These are phyloP conservation scores for Acacia pycnantha DNA, from an alignment of 331 rosid species.

Conservation along the genomic window DNA sequence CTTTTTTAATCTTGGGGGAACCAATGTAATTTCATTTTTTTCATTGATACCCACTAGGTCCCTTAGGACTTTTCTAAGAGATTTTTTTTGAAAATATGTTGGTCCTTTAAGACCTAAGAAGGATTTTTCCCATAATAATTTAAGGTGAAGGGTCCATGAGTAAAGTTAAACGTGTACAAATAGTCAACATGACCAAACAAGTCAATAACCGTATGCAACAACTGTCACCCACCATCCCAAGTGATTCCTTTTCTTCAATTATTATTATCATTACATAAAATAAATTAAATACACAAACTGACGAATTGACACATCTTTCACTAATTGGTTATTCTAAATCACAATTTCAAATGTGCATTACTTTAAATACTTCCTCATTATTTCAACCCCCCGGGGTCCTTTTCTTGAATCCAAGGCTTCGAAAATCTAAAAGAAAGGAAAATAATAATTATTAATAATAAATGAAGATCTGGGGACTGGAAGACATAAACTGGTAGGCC, in stretches of 20 bases:
- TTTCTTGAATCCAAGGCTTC: neutral
- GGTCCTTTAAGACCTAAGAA: too few species aligned
- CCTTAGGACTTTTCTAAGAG: too few species aligned
- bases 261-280: neutral
- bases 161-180: too few species aligned
- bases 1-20: too few species aligned
- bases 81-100: too few species aligned
- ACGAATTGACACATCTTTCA: slow-evolving; percentile 22
- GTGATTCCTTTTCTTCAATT: slow-evolving; percentile 14
- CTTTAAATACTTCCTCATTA: neutral
- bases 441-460: neutral
- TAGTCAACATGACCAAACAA: neutral
- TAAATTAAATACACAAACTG: neutral
- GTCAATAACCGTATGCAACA: slow-evolving; percentile 36
- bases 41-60: too few species aligned
- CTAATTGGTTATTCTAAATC: slow-evolving; percentile 2
- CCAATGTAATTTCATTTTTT: too few species aligned
- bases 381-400: neutral
- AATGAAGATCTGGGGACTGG: neutral
- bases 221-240: slow-evolving; percentile 38
- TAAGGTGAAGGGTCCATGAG: too few species aligned
- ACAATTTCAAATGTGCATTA: slow-evolving; percentile 19
- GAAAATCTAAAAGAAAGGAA: neutral
- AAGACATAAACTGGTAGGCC: neutral
- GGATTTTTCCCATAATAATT: too few species aligned